These are phyloP conservation scores for Mucuna pruriens DNA, from an alignment of 306 rosid species.

Conservation along the genomic window DNA sequence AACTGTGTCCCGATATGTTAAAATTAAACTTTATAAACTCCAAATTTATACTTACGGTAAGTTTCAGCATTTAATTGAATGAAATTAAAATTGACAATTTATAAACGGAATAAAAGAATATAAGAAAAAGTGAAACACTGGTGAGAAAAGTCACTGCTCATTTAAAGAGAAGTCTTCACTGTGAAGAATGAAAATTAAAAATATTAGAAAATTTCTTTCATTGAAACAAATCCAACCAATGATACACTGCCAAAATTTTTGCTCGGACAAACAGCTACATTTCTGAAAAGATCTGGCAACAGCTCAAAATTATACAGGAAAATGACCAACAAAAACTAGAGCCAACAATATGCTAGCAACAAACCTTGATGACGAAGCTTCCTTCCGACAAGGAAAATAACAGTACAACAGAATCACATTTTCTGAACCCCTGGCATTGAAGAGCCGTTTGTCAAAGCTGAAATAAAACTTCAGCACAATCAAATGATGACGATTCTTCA, in stretches of 20 bases:
- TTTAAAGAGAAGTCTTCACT: not conserved
- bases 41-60: not conserved
- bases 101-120: not conserved
- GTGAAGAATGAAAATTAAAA: not conserved
- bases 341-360: conserved; percentile 20
- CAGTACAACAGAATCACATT: conserved; percentile 12
- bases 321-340: conserved; percentile 30
- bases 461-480: conserved; percentile 30
- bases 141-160: not conserved
- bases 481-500: conserved; percentile 41
- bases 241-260: conserved; percentile 36
- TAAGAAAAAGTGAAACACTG: not conserved
- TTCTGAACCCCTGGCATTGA: conserved; percentile 25
- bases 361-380: conserved; percentile 20
- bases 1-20: not conserved
- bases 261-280: conserved; percentile 39
- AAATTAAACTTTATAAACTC: not conserved
- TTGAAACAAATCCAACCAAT: conserved; percentile 32
- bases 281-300: conserved; percentile 27
- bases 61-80: not conserved
- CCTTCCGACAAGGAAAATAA: conserved; percentile 20
- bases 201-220: not conserved
- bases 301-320: conserved; percentile 36
- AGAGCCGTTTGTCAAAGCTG: conserved; percentile 16
- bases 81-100: not conserved